These are phyloP conservation scores for Murraya paniculata DNA, from an alignment of 345 rosid species.

Conservation along the genomic window DNA sequence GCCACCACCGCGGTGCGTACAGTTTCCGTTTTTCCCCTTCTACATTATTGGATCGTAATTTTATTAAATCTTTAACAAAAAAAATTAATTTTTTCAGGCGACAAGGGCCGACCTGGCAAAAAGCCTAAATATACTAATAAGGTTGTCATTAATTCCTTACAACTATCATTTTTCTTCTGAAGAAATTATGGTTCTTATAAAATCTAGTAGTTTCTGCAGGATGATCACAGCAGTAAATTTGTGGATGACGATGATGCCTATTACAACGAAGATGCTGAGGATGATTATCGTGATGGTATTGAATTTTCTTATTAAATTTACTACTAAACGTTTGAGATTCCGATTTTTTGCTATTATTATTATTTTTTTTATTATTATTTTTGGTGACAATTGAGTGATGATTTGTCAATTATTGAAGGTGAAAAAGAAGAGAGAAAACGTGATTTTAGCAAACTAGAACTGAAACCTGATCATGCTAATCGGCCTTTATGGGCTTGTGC, in stretches of 20 bases:
- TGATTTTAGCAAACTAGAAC: slow-evolving; percentile 72
- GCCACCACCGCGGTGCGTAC: not conserved
- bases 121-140: slow-evolving; percentile 51
- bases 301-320: not conserved
- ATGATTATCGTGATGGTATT: slow-evolving; percentile 66
- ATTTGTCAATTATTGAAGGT: slow-evolving; percentile 24
- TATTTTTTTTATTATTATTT: no score
- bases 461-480: slow-evolving; percentile 76
- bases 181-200: not conserved
- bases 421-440: slow-evolving; percentile 62
- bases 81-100: slow-evolving; percentile 43
- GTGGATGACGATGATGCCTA: slow-evolving; percentile 48
- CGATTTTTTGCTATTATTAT: no score
- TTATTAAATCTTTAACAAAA: not conserved
- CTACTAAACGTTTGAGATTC: not conserved
- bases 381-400: not conserved
- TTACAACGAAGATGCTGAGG: slow-evolving; percentile 58
- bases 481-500: slow-evolving; percentile 98
- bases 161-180: not conserved
- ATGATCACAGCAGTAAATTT: slow-evolving; percentile 45
- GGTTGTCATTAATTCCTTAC: slow-evolving; percentile 32
- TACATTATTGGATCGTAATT: not conserved
- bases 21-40: not conserved
- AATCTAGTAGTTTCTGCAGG: slow-evolving; percentile 38
- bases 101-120: slow-evolving; percentile 65